Percentiles rank a stretch among this genome's conserved stretches.
Conservation (phyloP, 2,329 filamentous ascomycete species). For the Fusarium napiforme region DNA sequence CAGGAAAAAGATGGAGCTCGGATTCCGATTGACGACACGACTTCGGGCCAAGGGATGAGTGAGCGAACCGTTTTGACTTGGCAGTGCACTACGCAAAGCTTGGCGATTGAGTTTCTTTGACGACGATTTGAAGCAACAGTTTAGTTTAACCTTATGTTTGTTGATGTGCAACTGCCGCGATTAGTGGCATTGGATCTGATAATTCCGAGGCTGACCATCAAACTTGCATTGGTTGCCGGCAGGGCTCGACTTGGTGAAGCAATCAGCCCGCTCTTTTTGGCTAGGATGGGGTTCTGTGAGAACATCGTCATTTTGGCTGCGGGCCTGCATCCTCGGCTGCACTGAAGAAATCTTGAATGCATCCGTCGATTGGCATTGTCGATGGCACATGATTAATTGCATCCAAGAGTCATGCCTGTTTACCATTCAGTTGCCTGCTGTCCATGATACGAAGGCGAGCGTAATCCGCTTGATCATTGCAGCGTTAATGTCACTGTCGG, state of each 20-base stretch:
- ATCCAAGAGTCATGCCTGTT: fast-evolving
- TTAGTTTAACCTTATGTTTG: constrained; percentile 1
- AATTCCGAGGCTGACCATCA: not conserved
- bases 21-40: constrained; percentile 18
- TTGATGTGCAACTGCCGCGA: not conserved
- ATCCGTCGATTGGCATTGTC: not conserved
- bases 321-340: not conserved
- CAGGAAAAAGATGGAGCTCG: not conserved
- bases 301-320: not conserved
- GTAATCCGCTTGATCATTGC: fast-evolving
- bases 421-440: not conserved
- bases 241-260: not conserved
- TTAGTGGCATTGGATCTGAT: not conserved
- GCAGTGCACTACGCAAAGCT: constrained; percentile 7
- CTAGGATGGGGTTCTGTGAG: not conserved
- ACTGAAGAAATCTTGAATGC: not conserved
- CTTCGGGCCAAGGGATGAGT: not conserved
- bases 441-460: fast-evolving
- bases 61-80: constrained; percentile 1
- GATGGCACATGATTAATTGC: not conserved
- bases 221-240: not conserved
- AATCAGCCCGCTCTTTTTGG: no score
- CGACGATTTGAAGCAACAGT: not conserved
- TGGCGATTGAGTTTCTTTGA: constrained; percentile 15
- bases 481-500: fast-evolving